Conservation (phyloP, 495 filamentous ascomycete genomes). For the Aspergillus biplanus region DNA sequence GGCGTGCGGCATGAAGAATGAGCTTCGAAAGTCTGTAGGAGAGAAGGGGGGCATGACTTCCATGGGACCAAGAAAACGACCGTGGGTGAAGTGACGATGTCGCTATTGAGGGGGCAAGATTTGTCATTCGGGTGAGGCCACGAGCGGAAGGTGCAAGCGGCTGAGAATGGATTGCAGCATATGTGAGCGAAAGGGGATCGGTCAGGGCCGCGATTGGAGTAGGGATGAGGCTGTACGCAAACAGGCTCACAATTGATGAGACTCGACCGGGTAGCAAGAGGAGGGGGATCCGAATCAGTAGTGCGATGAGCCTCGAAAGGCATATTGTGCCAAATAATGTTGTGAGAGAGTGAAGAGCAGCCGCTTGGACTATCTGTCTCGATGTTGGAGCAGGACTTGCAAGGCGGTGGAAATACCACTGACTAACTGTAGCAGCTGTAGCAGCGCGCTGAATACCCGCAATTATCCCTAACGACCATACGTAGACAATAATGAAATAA, state of each 20-base stretch:
- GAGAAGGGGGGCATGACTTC: constrained; percentile 47
- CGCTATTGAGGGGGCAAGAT: constrained; percentile 65
- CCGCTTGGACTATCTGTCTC: constrained; percentile 78
- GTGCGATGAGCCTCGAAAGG: constrained; percentile 75
- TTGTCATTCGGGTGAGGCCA: constrained; percentile 75
- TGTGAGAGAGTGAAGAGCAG: constrained; percentile 74
- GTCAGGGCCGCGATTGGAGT: constrained; percentile 82
- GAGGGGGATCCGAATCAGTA: constrained; percentile 84
- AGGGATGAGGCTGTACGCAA: constrained; percentile 77
- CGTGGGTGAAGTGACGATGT: constrained; percentile 56
- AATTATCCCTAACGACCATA: constrained; percentile 89
- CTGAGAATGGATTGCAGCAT: constrained; percentile 91
- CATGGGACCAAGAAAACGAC: constrained; percentile 44
- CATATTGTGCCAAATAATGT: constrained; percentile 94
- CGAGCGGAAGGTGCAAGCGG: constrained; percentile 74
- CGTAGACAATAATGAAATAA: constrained; percentile 89
- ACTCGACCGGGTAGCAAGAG: constrained; percentile 79
- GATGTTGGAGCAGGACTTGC: constrained; percentile 75
- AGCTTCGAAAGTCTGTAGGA: constrained; percentile 91
- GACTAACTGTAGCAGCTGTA: constrained; percentile 91
- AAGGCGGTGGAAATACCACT: constrained; percentile 98
- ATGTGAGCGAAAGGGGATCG: constrained; percentile 88
- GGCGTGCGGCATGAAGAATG: constrained; percentile 84
- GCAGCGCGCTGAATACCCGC: constrained; percentile 86
- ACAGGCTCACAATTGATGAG: constrained; percentile 61